Conservation (phyloP, 441 rosid genomes). For the Capsella rubella region DNA sequence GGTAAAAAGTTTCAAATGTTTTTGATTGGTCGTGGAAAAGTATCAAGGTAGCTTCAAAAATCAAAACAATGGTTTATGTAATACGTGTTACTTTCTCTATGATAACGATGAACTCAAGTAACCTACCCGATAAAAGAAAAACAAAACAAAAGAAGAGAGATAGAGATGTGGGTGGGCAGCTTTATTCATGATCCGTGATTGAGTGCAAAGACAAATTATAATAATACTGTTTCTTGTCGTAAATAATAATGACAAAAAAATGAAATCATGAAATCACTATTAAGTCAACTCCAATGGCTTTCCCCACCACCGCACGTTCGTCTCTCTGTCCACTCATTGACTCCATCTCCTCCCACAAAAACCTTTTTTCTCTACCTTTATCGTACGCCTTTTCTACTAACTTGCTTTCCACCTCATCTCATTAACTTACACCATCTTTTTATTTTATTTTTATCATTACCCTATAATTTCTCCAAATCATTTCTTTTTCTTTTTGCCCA, state of each 20-base stretch:
- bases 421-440: conserved; percentile 20
- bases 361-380: conserved; percentile 29
- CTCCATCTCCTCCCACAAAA: conserved; percentile 17
- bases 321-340: conserved; percentile 47
- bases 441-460: not conserved
- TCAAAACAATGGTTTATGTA: not conserved
- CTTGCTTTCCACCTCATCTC: conserved; percentile 32
- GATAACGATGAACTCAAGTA: not conserved
- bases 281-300: conserved; percentile 43
- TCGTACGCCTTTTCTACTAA: conserved; percentile 29
- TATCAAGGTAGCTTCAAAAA: not conserved
- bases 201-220: conserved; percentile 41
- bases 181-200: conserved; percentile 43
- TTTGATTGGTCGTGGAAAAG: not conserved
- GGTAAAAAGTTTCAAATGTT: too few species aligned
- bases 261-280: conserved; percentile 24
- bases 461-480: conserved; percentile 28
- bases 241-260: conserved; percentile 41
- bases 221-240: conserved; percentile 37
- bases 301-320: conserved; percentile 50
- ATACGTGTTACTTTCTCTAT: not conserved
- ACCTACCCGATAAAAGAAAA: not conserved
- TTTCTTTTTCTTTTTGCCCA: conserved; percentile 24
- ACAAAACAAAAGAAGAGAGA: not conserved
- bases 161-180: conserved; percentile 36